Conservation (phyloP, 129 eudicot genomes). For the Escallonia herrerae region DNA sequence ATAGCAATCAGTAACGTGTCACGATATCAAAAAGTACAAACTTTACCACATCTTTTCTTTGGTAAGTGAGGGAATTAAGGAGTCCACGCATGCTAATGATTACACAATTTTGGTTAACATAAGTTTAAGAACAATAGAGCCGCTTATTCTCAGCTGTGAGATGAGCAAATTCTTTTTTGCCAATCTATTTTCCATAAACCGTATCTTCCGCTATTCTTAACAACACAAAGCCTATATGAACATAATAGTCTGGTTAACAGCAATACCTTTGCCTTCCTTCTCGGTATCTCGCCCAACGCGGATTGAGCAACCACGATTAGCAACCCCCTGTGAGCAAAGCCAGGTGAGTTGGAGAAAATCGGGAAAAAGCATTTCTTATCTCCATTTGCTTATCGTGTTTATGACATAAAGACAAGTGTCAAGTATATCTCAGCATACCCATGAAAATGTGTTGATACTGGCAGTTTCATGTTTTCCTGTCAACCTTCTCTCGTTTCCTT, state of each 20-base stretch:
- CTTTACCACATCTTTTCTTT: too few relatives aligned
- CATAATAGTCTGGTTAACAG: too few relatives aligned
- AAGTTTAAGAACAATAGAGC: too few relatives aligned
- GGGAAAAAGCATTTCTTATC: neutral
- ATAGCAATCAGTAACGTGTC: too few relatives aligned
- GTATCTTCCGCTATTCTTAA: too few relatives aligned
- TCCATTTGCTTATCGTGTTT: neutral
- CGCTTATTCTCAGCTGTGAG: too few relatives aligned
- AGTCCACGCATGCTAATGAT: too few relatives aligned
- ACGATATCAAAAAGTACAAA: too few relatives aligned
- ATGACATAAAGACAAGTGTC: neutral
- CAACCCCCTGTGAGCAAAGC: constrained; percentile 71
- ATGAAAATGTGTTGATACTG: constrained; percentile 73
- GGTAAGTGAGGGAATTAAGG: too few relatives aligned
- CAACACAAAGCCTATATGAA: neutral
- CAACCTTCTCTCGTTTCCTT: constrained; percentile 94
- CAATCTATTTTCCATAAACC: too few relatives aligned
- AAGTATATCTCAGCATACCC: constrained; percentile 43
- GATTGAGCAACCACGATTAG: constrained; percentile 97
- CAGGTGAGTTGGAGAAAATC: neutral
- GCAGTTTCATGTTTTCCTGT: constrained; percentile 99
- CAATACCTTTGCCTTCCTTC: constrained; percentile 83
- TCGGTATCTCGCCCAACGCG: constrained; percentile 99
- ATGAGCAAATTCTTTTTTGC: too few relatives aligned
- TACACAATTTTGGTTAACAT: too few relatives aligned